Evolutionary conservation across 1,139 yeast species (phyloP).

Genomic region (Lodderomyces oxycetoniae): DNA sequence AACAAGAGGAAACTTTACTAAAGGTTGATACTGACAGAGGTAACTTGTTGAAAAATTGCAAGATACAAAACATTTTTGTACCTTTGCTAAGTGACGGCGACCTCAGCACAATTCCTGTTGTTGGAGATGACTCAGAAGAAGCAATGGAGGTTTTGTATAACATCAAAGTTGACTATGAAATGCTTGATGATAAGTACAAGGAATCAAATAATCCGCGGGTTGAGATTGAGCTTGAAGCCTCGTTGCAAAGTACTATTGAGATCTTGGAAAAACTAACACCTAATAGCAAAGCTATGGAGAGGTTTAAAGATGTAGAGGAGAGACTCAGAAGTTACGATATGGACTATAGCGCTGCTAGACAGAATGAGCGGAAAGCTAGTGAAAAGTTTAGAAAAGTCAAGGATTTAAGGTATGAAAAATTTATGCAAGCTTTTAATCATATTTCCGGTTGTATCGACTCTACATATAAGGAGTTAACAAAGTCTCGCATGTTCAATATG

Average conservation of each 20-base stretch:
- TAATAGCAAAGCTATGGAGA: slow-evolving; percentile 73
- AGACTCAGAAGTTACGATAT: slow-evolving; percentile 58
- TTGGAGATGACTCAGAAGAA: slow-evolving; percentile 31
- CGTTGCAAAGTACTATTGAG: slow-evolving; percentile 28
- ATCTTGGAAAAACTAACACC: slow-evolving; percentile 67
- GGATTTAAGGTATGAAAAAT: slow-evolving; percentile 53
- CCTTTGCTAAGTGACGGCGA: slow-evolving; percentile 59
- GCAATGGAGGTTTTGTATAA: slow-evolving; percentile 39
- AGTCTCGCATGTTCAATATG: slow-evolving; percentile 57
- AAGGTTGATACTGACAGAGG: slow-evolving; percentile 55
- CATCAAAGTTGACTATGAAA: slow-evolving; percentile 53
- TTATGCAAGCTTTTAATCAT: slow-evolving; percentile 71
- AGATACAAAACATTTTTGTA: slow-evolving; percentile 62
- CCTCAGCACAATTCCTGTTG: slow-evolving; percentile 47
- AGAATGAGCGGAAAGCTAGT: slow-evolving; percentile 52
- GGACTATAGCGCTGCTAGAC: slow-evolving; percentile 62
- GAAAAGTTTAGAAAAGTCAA: slow-evolving; percentile 59
- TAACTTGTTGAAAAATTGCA: slow-evolving; percentile 65
- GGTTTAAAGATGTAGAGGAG: slow-evolving; percentile 64
- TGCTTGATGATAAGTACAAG: slow-evolving; percentile 44
- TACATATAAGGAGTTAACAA: slow-evolving; percentile 85
- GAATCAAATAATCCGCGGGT: slow-evolving; percentile 34
- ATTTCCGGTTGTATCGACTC: slow-evolving; percentile 68
- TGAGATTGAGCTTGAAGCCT: slow-evolving; percentile 45
- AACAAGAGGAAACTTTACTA: slow-evolving; percentile 51